Percentiles rank a stretch among this genome's conserved stretches.
Conservation (phyloP, 257 asterid species). For the Nyctanthes arbortristis region DNA sequence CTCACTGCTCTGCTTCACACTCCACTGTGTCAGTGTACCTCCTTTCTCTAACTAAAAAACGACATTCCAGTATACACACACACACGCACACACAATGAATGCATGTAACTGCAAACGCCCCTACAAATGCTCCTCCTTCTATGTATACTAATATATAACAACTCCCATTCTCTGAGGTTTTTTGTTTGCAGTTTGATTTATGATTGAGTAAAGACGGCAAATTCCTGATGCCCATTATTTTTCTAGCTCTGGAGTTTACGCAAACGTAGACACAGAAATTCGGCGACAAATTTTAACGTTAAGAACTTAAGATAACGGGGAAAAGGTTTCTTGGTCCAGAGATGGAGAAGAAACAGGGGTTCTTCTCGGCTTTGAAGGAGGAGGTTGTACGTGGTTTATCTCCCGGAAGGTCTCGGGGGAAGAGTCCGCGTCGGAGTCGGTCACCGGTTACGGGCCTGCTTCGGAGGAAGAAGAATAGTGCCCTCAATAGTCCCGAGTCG, state of each 20-base stretch:
- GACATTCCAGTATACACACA: background rate
- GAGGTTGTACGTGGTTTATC: constrained; percentile 22
- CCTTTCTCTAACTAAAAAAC: constrained; percentile 1
- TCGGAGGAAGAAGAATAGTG: constrained; percentile 13
- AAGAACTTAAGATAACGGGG: background rate
- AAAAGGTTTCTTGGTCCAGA: background rate
- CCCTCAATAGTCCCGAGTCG: constrained; percentile 29
- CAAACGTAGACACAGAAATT: background rate
- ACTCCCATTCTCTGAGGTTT: background rate
- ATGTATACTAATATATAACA: background rate
- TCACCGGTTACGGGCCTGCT: too few species aligned
- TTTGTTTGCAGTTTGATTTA: background rate
- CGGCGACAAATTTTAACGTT: too few species aligned
- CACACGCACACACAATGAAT: too few species aligned
- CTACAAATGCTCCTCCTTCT: background rate
- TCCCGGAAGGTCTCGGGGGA: constrained; percentile 18
- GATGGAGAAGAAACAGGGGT: constrained; percentile 24
- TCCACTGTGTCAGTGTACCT: background rate
- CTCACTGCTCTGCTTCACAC: background rate
- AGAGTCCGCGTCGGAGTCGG: too few species aligned
- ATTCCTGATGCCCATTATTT: background rate
- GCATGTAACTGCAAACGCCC: too few species aligned
- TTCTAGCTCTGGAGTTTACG: background rate
- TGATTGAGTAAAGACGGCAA: background rate
- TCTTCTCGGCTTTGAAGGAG: constrained; percentile 21